These are phyloP conservation scores for Artomyces pyxidatus DNA, from an alignment of 768 basidiomycete species.

Conservation along the genomic window DNA sequence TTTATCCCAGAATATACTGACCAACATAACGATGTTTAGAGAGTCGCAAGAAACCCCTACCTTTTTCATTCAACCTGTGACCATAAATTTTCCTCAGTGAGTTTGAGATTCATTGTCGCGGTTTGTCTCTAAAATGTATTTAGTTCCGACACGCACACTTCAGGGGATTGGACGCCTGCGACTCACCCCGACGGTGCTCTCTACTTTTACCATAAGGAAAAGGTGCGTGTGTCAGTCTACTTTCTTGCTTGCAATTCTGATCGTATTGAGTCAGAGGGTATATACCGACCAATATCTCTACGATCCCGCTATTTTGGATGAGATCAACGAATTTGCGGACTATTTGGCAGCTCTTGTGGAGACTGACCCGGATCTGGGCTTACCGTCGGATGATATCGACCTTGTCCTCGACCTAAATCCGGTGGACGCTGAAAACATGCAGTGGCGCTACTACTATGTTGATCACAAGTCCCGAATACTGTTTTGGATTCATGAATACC, in stretches of 20 bases:
- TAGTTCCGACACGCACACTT: too few species aligned
- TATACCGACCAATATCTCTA: conserved; percentile 50
- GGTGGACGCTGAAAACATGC: conserved; percentile 11
- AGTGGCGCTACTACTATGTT: conserved; percentile 42
- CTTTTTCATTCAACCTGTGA: neutral
- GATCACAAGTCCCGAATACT: conserved; percentile 38
- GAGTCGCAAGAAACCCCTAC: too few species aligned
- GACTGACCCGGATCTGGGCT: conserved; percentile 14
- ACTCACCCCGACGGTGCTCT: conserved; percentile 55
- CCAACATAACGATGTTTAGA: too few species aligned
- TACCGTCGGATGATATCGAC: conserved; percentile 29
- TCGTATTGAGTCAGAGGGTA: conserved; percentile 28
- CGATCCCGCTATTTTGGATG: conserved; percentile 24
- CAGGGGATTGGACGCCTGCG: conserved; percentile 34
- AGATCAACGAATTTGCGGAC: conserved; percentile 28
- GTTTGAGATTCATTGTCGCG: too few species aligned
- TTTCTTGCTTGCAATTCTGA: neutral
- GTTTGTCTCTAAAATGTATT: too few species aligned
- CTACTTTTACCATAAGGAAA: conserved; percentile 44
- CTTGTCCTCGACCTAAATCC: conserved; percentile 37
- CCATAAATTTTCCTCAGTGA: too few species aligned
- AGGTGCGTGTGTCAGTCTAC: conserved; percentile 31
- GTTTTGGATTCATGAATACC: conserved; percentile 45
- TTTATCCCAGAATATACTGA: too few species aligned
- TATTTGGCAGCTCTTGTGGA: conserved; percentile 16